Evolutionary conservation across 345 rosid genomes (phyloP).

Genomic region (Eucalyptus virginea): DNA sequence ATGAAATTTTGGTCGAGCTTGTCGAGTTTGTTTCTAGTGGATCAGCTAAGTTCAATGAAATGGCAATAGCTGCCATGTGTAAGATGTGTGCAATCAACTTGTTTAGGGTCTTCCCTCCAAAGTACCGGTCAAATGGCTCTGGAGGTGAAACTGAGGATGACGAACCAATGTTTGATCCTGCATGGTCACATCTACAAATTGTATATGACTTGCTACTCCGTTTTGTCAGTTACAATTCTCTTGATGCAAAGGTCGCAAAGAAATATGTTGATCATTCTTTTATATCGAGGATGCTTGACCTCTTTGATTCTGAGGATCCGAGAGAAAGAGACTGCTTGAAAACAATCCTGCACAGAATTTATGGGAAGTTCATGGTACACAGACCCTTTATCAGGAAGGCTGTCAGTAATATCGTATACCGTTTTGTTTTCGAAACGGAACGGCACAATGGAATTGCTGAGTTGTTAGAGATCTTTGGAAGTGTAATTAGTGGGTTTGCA

Average conservation of each 20-base stretch:
- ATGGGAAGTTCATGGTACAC: constrained; percentile 70
- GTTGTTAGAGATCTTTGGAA: constrained; percentile 73
- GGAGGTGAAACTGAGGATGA: constrained; percentile 58
- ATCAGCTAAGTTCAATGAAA: constrained; percentile 51
- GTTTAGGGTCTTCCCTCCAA: constrained; percentile 68
- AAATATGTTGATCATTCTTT: constrained; percentile 61
- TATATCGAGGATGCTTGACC: constrained; percentile 47
- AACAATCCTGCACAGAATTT: constrained; percentile 59
- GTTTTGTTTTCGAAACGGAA: constrained; percentile 67
- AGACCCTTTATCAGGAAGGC: constrained; percentile 62
- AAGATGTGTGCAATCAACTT: constrained; percentile 54
- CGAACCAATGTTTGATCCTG: constrained; percentile 73
- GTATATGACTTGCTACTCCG: constrained; percentile 60
- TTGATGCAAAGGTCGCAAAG: constrained; percentile 59
- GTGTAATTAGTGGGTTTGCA: constrained; percentile 71
- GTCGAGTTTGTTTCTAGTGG: constrained; percentile 65
- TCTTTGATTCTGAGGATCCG: constrained; percentile 77
- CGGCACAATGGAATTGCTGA: constrained; percentile 66
- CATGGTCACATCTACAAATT: constrained; percentile 64
- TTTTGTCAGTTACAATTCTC: constrained; percentile 33
- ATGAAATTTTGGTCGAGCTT: constrained; percentile 41
- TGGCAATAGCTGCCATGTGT: constrained; percentile 47
- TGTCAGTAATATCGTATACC: constrained; percentile 59
- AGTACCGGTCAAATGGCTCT: constrained; percentile 23
- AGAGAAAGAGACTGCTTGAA: constrained; percentile 74